Conservation (phyloP, 768 basidiomycete genomes). For the Plicaturopsis crispa region DNA sequence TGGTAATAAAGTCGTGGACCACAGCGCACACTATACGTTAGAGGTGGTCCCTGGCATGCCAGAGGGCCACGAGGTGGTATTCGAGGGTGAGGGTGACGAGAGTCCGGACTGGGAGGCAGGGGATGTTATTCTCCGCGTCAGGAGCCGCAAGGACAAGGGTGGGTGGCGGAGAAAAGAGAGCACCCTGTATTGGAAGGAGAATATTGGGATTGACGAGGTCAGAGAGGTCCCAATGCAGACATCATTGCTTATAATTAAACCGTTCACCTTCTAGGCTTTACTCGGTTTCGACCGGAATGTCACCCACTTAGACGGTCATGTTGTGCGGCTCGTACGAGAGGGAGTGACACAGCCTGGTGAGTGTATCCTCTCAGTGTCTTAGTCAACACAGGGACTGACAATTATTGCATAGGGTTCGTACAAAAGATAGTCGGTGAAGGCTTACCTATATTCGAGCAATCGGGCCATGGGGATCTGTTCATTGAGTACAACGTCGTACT, state of each 20-base stretch:
- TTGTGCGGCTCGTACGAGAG: constrained; percentile 57
- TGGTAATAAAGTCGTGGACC: constrained; percentile 77
- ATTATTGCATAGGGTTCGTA: constrained; percentile 56
- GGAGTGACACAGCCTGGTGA: constrained; percentile 90
- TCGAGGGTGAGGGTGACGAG: constrained; percentile 96
- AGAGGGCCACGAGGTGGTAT: constrained; percentile 88
- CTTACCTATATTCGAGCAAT: constrained; percentile 65
- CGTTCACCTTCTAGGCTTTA: constrained; percentile 55
- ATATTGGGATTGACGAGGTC: constrained; percentile 88
- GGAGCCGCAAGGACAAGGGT: constrained; percentile 70
- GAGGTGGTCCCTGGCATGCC: constrained; percentile 86
- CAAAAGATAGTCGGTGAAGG: constrained; percentile 85
- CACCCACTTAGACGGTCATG: constrained; percentile 86
- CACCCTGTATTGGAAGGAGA: constrained; percentile 88
- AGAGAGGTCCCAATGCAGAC: constrained; percentile 11
- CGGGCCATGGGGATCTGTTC: constrained; percentile 71
- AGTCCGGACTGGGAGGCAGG: constrained; percentile 94
- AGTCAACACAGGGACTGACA: neutral
- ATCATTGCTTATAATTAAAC: constrained; percentile 2
- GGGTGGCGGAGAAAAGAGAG: constrained; percentile 87
- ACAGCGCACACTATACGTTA: constrained; percentile 74
- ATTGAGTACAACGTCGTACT: constrained; percentile 92
- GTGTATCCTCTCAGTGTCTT: constrained; percentile 9
- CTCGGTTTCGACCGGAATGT: constrained; percentile 92
- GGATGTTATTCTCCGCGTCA: constrained; percentile 81